phyloP scores from a whole-genome alignment of 2,329 filamentous ascomycete genomes.

The Talaromyces sp. region DNA sequence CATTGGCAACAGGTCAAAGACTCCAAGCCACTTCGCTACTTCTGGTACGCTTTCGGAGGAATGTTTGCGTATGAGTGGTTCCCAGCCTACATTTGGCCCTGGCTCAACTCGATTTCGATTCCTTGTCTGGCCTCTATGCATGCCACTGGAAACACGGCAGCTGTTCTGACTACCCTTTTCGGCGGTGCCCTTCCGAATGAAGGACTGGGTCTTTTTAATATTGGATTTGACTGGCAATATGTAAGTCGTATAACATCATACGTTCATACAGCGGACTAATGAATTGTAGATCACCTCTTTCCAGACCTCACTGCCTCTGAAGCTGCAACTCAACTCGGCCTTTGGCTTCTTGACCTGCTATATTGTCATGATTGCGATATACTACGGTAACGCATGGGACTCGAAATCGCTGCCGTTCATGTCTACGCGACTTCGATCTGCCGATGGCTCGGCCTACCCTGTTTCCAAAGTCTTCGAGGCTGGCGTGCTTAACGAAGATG shows the following conservation, averaged over 20 bases:
- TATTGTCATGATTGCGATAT: constrained; percentile 52
- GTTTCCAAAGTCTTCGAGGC: constrained; percentile 42
- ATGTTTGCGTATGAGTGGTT: constrained; percentile 56
- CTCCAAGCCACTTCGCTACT: constrained; percentile 53
- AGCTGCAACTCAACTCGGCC: constrained; percentile 50
- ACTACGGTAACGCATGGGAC: constrained; percentile 53
- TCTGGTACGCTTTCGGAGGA: constrained; percentile 52
- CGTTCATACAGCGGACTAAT: not conserved
- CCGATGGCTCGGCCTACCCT: constrained; percentile 46
- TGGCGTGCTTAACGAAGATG: constrained; percentile 28
- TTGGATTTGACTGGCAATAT: constrained; percentile 58
- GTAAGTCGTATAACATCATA: constrained; percentile 12
- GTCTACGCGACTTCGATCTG: constrained; percentile 50
- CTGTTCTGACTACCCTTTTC: constrained; percentile 50
- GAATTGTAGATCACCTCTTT: constrained; percentile 53
- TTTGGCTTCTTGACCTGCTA: constrained; percentile 52
- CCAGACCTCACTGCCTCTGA: constrained; percentile 54
- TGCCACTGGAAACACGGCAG: constrained; percentile 48
- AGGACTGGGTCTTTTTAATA: constrained; percentile 50
- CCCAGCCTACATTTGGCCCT: constrained; percentile 57
- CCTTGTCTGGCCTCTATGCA: constrained; percentile 56
- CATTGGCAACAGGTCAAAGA: constrained; percentile 54
- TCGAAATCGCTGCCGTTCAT: constrained; percentile 54
- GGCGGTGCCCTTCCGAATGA: constrained; percentile 55
- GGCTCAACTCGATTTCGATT: constrained; percentile 57